Conservation (phyloP, 2,329 filamentous ascomycete species). For the Epichloe bromicola region DNA sequence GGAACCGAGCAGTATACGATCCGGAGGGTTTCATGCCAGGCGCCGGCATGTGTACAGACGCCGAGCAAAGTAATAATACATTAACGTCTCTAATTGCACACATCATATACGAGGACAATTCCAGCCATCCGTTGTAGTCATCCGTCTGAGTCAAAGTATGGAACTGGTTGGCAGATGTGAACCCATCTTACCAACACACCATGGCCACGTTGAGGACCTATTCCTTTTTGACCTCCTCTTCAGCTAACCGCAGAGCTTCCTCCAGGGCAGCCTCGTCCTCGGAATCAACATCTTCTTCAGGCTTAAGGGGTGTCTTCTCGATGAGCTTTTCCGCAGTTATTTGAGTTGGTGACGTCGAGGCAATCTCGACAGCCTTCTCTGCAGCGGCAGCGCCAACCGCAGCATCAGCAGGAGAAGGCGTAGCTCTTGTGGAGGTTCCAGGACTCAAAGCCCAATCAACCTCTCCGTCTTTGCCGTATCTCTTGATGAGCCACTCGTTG, state of each 20-base stretch:
- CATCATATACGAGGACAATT: neutral
- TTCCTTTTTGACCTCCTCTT: slow-evolving; percentile 15
- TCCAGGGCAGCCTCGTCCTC: slow-evolving; percentile 26
- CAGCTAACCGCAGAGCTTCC: slow-evolving; percentile 21
- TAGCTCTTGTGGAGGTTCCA: slow-evolving; percentile 20
- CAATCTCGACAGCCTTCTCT: slow-evolving; percentile 10
- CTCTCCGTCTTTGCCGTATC: slow-evolving; percentile 66
- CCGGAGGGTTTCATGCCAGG: no score
- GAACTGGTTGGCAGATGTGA: no score
- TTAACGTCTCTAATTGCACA: neutral
- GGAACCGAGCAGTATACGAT: no score
- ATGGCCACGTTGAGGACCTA: neutral
- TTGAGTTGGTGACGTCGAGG: slow-evolving; percentile 11
- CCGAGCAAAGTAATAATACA: neutral
- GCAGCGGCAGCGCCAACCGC: slow-evolving; percentile 10
- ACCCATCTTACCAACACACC: no score
- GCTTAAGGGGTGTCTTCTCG: neutral
- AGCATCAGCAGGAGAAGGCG: neutral
- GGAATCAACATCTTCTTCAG: slow-evolving; percentile 18
- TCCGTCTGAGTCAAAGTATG: no score
- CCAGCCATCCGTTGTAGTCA: no score
- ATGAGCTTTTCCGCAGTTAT: neutral
- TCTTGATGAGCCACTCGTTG: slow-evolving; percentile 69
- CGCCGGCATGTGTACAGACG: no score
- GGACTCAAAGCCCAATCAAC: slow-evolving; percentile 69